These are phyloP conservation scores for Venturia pyrina DNA, from an alignment of 2,329 filamentous ascomycete genomes.

Conservation along the genomic window DNA sequence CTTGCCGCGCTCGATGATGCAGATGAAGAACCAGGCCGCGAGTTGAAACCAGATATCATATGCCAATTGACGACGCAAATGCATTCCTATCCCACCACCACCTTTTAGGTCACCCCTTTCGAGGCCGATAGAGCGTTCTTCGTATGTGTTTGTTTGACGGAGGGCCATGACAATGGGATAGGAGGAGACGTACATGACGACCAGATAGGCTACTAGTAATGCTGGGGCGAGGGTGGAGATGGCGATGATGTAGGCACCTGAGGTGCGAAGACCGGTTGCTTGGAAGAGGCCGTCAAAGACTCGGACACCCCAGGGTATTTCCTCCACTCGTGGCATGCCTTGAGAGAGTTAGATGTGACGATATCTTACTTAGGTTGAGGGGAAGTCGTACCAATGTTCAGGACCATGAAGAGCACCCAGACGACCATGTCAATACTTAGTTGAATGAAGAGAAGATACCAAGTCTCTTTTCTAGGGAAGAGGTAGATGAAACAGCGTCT, in stretches of 20 bases:
- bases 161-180: constrained; percentile 55
- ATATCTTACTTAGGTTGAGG: no score
- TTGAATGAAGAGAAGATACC: constrained; percentile 55
- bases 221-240: constrained; percentile 47
- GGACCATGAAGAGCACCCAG: constrained; percentile 55
- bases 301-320: constrained; percentile 43
- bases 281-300: constrained; percentile 58
- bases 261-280: constrained; percentile 49
- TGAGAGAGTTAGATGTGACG: no score
- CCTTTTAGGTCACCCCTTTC: constrained; percentile 27
- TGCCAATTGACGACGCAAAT: constrained; percentile 54
- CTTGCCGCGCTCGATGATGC: constrained; percentile 48
- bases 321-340: constrained; percentile 27
- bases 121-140: constrained; percentile 56
- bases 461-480: constrained; percentile 54
- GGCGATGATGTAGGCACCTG: constrained; percentile 56
- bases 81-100: constrained; percentile 29
- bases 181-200: constrained; percentile 58
- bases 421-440: constrained; percentile 51
- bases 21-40: constrained; percentile 49
- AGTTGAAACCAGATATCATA: constrained; percentile 60
- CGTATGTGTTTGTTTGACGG: constrained; percentile 62
- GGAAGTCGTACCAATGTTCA: constrained; percentile 52
- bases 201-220: constrained; percentile 49
- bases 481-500: constrained; percentile 52